Evolutionary conservation across 2,329 filamentous ascomycete species (phyloP).

Genomic region (Xylaria sp.): DNA sequence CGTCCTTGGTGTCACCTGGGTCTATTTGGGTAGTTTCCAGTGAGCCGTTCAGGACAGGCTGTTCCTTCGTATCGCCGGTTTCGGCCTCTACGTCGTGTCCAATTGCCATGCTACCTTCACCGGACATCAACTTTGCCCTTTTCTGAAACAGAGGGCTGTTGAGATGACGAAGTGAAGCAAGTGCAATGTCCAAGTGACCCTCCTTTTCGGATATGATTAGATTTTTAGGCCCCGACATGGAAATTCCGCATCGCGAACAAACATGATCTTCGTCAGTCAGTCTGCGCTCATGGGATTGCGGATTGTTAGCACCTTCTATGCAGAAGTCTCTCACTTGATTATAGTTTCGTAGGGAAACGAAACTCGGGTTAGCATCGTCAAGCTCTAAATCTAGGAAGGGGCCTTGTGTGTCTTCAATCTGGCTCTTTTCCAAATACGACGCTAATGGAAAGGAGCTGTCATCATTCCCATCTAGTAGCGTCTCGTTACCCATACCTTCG

Average conservation of each 20-base stretch:
- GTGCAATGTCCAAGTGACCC: constrained; percentile 5
- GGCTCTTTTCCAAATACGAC: constrained; percentile 1
- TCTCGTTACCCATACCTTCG: background rate
- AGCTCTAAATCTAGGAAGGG: constrained; percentile 6
- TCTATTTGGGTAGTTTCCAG: too few species aligned
- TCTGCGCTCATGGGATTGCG: background rate
- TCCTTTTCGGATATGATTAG: constrained; percentile 9
- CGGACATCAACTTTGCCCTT: background rate
- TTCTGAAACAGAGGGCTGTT: constrained; percentile 4
- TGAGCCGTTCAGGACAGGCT: background rate
- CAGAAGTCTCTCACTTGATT: constrained; percentile 13
- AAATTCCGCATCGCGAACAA: constrained; percentile 5
- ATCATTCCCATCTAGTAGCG: background rate
- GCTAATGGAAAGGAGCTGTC: background rate
- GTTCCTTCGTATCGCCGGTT: background rate
- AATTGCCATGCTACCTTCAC: background rate
- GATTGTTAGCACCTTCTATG: background rate
- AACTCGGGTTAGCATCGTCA: background rate
- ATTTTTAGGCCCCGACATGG: background rate
- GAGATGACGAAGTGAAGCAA: constrained; percentile 5
- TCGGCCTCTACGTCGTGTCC: background rate
- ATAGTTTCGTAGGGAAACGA: constrained; percentile 7
- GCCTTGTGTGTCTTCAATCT: constrained; percentile 1
- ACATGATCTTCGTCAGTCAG: background rate
- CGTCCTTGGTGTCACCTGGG: background rate